Evolutionary conservation across 2,329 filamentous ascomycete species (phyloP).

Genomic region (Blastomyces parvus): DNA sequence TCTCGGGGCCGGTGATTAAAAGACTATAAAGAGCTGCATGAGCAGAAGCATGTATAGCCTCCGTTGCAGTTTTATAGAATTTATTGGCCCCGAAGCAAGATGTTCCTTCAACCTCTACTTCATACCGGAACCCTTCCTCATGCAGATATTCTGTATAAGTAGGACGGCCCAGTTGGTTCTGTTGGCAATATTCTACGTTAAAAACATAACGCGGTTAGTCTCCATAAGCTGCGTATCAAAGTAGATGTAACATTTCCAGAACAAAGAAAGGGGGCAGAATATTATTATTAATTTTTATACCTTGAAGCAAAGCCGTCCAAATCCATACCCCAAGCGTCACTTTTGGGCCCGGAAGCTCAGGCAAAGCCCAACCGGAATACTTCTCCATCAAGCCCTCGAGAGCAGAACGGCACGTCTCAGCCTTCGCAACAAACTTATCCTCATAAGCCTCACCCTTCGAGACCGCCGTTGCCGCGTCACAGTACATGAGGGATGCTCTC

Average conservation of each 20-base stretch:
- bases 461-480: constrained; percentile 24
- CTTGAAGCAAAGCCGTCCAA: constrained; percentile 24
- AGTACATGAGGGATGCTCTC: constrained; percentile 24
- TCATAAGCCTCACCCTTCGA: constrained; percentile 11
- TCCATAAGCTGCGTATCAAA: neutral
- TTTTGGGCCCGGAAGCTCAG: constrained; percentile 20
- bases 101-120: constrained; percentile 19
- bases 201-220: constrained; percentile 1
- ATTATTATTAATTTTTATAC: constrained; percentile 16
- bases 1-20: neutral
- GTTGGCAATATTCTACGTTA: constrained; percentile 20
- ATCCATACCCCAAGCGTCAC: constrained; percentile 18
- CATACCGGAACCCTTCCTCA: constrained; percentile 20
- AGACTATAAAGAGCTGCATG: constrained; percentile 22
- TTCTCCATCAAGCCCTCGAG: constrained; percentile 20
- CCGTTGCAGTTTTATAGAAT: constrained; percentile 18
- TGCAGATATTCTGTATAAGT: constrained; percentile 21
- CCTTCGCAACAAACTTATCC: constrained; percentile 18
- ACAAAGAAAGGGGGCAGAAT: neutral
- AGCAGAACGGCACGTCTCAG: constrained; percentile 22
- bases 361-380: constrained; percentile 22
- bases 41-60: constrained; percentile 24
- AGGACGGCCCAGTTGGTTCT: constrained; percentile 15
- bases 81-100: constrained; percentile 18
- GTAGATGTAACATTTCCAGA: neutral